Evolutionary conservation across 768 basidiomycete genomes (phyloP), one percentile per base, ranked within the genome.

Genomic region (Pulveroboletus sp.): DNA sequence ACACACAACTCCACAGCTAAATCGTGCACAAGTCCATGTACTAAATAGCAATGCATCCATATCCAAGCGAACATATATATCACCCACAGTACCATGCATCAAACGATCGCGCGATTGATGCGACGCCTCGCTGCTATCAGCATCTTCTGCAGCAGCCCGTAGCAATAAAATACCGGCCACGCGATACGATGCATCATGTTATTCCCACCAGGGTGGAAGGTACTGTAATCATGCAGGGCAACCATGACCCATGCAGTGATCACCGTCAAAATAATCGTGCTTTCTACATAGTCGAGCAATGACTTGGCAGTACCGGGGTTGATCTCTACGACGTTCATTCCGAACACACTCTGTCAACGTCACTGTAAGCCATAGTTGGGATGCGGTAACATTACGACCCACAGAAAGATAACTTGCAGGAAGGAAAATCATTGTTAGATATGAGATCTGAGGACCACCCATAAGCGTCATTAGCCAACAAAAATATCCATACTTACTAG

Each of bases 401-500:
- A 66, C 67, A 6, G 65, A 53, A 35, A 63, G 61, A 46, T 81
- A 81, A 10, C 72, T 75, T 5, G 79, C 75, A 1, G 82, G 82
- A 21, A 84, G 65, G 63, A 83, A 84, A 31, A 81, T 60, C 79
- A 83, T 80, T 0, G 81, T 81, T 8, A 84, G 62, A 49, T 80
- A 81, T 1, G 79, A 73, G 27, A 84, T 75, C 60, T 80, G 71
- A 50, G 38, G 11, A 29, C 17, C 20, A 5, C 14, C 16, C 10
- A 24, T 56, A 2, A 49, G 45, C 5, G 31, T 32, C 19, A 8
- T 13, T 29, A 29, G 38, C 2, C 17, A 34, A 5, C 16, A 20
- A 21, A 3, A 23, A 25, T 9, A 2, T 31, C 16, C 24, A 23
- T 34, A 6, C 55, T 43, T 36, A 64, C 60, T 47, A 65, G 63